These are phyloP conservation scores for Terana coerulea DNA, from an alignment of 768 basidiomycete genomes.

Conservation along the genomic window DNA sequence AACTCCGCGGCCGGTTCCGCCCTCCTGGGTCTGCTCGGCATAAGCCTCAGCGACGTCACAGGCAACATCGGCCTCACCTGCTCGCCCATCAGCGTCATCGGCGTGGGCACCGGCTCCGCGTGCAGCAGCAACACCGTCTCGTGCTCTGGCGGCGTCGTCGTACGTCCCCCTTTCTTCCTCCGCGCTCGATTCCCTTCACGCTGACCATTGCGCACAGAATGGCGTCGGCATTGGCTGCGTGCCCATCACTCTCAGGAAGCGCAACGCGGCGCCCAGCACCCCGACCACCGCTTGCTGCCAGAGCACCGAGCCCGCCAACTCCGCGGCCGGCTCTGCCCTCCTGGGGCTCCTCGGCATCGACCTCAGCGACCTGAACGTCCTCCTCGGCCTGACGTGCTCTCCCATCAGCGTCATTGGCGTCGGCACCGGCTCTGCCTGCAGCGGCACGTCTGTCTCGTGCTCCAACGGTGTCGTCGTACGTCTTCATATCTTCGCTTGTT, in stretches of 20 bases:
- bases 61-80: constrained; percentile 20
- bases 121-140: constrained; percentile 11
- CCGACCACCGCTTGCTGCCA: too few species aligned
- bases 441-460: too few species aligned
- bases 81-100: constrained; percentile 16
- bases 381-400: too few species aligned
- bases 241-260: constrained; percentile 20
- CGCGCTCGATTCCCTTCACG: background rate
- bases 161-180: constrained; percentile 3
- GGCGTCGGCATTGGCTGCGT: constrained; percentile 25
- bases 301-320: too few species aligned
- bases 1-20: background rate
- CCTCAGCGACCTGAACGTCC: too few species aligned
- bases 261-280: too few species aligned
- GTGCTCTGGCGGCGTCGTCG: constrained; percentile 6
- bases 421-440: too few species aligned
- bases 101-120: constrained; percentile 12
- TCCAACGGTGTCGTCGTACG: too few species aligned
- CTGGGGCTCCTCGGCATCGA: too few species aligned
- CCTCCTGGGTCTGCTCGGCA: constrained; percentile 9
- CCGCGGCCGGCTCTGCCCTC: too few species aligned
- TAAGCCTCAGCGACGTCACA: constrained; percentile 8
- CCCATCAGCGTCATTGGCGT: too few species aligned
- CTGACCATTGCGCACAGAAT: constrained; percentile 10
- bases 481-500: too few species aligned